Evolutionary conservation across 306 rosid genomes (phyloP).

Genomic region (Amphicarpaea edgeworthii): DNA sequence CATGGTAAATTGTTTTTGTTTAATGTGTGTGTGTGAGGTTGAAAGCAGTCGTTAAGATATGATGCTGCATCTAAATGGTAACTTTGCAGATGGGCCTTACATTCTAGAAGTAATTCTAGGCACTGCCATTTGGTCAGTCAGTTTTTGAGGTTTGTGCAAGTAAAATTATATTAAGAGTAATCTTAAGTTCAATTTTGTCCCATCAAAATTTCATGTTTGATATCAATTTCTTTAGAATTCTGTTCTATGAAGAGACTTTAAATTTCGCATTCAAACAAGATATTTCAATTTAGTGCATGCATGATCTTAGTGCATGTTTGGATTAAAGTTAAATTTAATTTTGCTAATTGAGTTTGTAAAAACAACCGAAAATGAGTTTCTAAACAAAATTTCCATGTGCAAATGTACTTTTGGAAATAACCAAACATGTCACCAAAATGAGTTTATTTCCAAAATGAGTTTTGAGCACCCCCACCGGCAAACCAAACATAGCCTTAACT

Average conservation of each 20-base stretch:
- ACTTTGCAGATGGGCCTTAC: background rate
- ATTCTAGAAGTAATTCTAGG: background rate
- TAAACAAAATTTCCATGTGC: too few species aligned
- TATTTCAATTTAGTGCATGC: conserved; percentile 19
- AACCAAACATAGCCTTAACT: too few species aligned
- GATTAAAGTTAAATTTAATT: too few species aligned
- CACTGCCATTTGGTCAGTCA: background rate
- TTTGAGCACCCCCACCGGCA: too few species aligned
- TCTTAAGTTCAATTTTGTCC: conserved; percentile 15
- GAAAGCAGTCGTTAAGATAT: background rate
- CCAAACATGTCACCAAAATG: too few species aligned
- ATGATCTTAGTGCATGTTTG: conserved; percentile 15
- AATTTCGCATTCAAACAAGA: background rate
- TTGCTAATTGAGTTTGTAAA: too few species aligned
- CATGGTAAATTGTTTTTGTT: too few species aligned
- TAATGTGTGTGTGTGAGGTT: background rate
- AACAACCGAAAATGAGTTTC: too few species aligned
- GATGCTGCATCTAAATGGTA: background rate
- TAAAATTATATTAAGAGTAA: background rate
- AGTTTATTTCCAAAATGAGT: too few species aligned
- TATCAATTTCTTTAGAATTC: conserved; percentile 8
- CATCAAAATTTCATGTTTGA: background rate
- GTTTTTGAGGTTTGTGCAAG: conserved; percentile 10
- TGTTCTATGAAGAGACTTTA: background rate
- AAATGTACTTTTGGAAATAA: too few species aligned